Base-by-base conservation (phyloP, 2,329 filamentous ascomycete species). In the Phaeophleospora eucalypticola region DNA sequence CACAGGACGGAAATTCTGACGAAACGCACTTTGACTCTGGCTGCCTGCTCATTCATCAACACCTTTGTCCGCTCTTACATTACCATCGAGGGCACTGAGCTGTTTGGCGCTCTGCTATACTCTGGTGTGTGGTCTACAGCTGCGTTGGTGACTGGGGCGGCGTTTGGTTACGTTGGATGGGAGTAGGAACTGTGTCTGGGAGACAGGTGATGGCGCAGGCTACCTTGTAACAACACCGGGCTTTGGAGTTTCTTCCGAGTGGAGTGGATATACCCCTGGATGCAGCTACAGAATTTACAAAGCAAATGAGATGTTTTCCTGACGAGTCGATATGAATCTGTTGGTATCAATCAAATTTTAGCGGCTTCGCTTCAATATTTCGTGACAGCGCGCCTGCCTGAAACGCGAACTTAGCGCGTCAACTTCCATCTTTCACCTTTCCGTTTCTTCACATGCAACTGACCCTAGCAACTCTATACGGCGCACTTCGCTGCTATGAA, bases 111-210 rank as follows among this genome's bases (percentile, higher is more conserved):
- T 1, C 70, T 75, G 2, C 80, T 78, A 0, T 97, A 89, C 75
- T 82, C 86, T 2, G 72, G 73, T 17, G 73, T 91, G 29, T 96
- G 89, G 89, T 80, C 79, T n/a, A 59, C 76, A 17, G 86, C 84
- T 4, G 78, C 80, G 3, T 64, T 77, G 10, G 62, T 83, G 44
- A 78, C 80, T 2, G 85, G 84, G 67, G 74, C 56, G 64, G 79
- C 64, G 67, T 78, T 64, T 72, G 68, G 65, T 9, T 78, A 73
- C 72, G 69, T 78, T 12, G 75, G 71, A 10, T 68, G 75, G 41
- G 59, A 60, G 46, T 59, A 29, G 24, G n/a, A n/a, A n/a, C n/a
- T n/a, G n/a, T n/a, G n/a, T n/a, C n/a, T n/a, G n/a, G n/a, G n/a
- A n/a, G n/a, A n/a, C n/a, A n/a, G n/a, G n/a, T n/a, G n/a, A n/a